A percentile compares a stretch with the other conserved stretches of the same genome.
Evolutionary conservation across 2,329 filamentous ascomycete species (phyloP).

Genomic region (Spiromastix sp.): DNA sequence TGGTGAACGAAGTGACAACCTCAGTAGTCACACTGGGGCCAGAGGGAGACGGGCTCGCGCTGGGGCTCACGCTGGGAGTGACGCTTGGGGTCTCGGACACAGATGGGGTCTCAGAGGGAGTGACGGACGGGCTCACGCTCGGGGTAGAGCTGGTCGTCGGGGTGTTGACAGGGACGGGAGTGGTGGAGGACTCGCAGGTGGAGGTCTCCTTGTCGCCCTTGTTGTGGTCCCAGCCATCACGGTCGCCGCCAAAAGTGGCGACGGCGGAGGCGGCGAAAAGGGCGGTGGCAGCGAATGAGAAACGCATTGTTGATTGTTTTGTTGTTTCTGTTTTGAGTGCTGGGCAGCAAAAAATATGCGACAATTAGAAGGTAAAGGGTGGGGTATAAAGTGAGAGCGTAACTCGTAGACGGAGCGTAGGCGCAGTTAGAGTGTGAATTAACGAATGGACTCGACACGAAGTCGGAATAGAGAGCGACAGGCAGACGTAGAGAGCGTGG

Average conservation of each 20-base stretch:
- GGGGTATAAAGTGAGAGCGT: too few species aligned
- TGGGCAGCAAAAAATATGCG: constrained; percentile 6
- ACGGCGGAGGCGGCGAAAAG: constrained; percentile 30
- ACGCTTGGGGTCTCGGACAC: not conserved
- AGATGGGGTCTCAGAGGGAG: not conserved
- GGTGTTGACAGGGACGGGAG: constrained; percentile 34
- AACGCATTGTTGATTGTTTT: constrained; percentile 37
- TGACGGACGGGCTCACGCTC: too few species aligned
- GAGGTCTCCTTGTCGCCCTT: not conserved
- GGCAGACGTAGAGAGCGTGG: constrained; percentile 9
- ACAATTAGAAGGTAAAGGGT: constrained; percentile 13
- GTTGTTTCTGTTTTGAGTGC: constrained; percentile 4
- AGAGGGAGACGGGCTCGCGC: constrained; percentile 12
- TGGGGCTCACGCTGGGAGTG: not conserved
- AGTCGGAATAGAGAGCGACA: constrained; percentile 14
- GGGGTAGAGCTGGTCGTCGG: constrained; percentile 15
- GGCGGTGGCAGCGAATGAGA: constrained; percentile 33
- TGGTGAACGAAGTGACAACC: constrained; percentile 52
- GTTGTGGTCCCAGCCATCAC: constrained; percentile 7
- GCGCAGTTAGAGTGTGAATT: too few species aligned
- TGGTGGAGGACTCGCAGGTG: constrained; percentile 35
- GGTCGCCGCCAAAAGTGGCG: too few species aligned
- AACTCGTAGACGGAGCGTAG: too few species aligned
- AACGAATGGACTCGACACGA: constrained; percentile 19
- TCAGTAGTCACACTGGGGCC: constrained; percentile 11